Evolutionary conservation across 2,329 filamentous ascomycete genomes (phyloP).

Genomic region (Stemphylium lycopersici): DNA sequence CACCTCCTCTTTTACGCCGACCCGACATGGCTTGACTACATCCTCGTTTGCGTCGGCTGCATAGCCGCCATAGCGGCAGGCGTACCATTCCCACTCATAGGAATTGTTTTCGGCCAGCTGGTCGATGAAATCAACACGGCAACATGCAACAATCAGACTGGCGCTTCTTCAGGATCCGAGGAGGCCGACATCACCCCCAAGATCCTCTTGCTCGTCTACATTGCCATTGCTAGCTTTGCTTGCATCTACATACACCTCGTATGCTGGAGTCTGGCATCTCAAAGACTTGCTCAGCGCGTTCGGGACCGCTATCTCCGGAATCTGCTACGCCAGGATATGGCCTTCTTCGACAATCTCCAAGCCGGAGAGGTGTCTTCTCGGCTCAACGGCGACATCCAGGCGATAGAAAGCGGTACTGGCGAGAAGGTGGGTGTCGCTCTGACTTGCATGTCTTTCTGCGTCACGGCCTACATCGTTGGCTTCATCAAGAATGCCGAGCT

Average conservation of each 20-base stretch:
- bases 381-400: conserved; percentile 69
- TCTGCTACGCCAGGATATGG: conserved; percentile 65
- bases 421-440: conserved; percentile 74
- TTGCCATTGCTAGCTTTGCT: conserved; percentile 67
- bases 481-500: conserved; percentile 69
- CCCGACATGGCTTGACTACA: conserved; percentile 46
- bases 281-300: conserved; percentile 67
- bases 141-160: conserved; percentile 54
- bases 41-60: conserved; percentile 47
- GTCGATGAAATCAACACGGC: conserved; percentile 66
- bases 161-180: conserved; percentile 23
- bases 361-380: conserved; percentile 68
- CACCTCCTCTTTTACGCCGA: conserved; percentile 46
- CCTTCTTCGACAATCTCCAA: conserved; percentile 68
- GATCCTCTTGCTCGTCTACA: conserved; percentile 66
- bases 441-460: conserved; percentile 67
- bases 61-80: conserved; percentile 63
- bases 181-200: conserved; percentile 61
- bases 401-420: conserved; percentile 70
- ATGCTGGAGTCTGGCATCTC: conserved; percentile 69
- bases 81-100: conserved; percentile 67
- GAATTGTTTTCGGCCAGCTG: conserved; percentile 68
- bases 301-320: conserved; percentile 65
- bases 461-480: conserved; percentile 70
- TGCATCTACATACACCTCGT: conserved; percentile 69